phyloP scores from a whole-genome alignment of 139 green algal species.

The Gonium pectorale region DNA sequence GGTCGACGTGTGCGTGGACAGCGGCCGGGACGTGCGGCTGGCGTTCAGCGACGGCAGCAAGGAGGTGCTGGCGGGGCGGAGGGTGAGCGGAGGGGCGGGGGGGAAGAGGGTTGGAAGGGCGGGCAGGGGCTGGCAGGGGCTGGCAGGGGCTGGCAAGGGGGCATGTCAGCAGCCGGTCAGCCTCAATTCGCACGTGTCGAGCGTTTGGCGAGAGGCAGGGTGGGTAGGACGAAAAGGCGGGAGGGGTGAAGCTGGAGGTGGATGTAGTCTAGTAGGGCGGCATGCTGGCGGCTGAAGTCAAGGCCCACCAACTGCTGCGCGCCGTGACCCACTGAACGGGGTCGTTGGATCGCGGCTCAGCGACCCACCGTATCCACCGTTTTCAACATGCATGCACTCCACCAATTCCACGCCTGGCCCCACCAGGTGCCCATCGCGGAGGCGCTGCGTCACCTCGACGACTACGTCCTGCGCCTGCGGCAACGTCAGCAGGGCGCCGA shows the following conservation, averaged over 20 bases:
- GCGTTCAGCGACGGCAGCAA: slow-evolving; percentile 65
- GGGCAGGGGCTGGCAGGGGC: background rate
- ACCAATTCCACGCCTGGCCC: background rate
- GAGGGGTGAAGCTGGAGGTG: background rate
- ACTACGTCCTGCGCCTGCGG: too few relatives aligned
- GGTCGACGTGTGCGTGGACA: slow-evolving; percentile 75
- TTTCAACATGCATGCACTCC: background rate
- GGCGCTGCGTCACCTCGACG: background rate
- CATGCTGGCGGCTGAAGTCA: background rate
- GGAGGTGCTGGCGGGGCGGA: slow-evolving; percentile 36
- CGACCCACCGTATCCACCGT: background rate
- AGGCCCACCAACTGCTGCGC: too few relatives aligned
- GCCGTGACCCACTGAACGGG: too few relatives aligned
- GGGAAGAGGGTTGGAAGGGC: background rate
- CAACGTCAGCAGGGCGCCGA: background rate
- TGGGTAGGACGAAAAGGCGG: background rate
- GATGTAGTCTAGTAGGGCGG: background rate
- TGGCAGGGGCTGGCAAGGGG: background rate
- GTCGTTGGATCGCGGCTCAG: too few relatives aligned
- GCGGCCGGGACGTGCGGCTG: slow-evolving; percentile 58
- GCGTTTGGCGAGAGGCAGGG: background rate
- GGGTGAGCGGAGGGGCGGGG: background rate
- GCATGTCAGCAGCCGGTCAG: background rate
- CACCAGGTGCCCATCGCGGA: background rate
- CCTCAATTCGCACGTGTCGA: background rate